Conservation (phyloP, 2,329 filamentous ascomycete genomes). For the Clarireedia paspali region DNA sequence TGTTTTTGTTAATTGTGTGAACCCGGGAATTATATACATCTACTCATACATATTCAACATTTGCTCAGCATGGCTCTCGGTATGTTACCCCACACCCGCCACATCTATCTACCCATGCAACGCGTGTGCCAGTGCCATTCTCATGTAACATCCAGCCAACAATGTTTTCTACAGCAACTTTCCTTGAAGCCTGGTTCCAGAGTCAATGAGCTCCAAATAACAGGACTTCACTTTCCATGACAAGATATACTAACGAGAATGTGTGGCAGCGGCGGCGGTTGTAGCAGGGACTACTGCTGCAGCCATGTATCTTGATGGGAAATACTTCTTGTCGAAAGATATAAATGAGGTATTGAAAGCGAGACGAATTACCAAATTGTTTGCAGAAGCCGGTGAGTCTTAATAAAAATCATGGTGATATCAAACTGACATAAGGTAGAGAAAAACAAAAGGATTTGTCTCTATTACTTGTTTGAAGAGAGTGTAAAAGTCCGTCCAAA, state of each 20-base stretch:
- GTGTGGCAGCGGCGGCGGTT: conserved; percentile 20
- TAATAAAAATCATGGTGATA: conserved; percentile 1
- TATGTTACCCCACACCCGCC: too few species aligned
- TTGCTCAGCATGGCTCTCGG: too few species aligned
- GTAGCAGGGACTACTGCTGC: conserved; percentile 36
- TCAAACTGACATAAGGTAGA: background rate
- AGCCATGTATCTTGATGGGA: conserved; percentile 58
- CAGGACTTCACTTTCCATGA: background rate
- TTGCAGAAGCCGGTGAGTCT: conserved; percentile 40
- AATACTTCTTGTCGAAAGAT: conserved; percentile 60
- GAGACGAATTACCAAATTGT: conserved; percentile 37
- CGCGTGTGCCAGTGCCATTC: too few species aligned
- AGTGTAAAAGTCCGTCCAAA: conserved; percentile 43
- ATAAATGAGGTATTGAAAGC: conserved; percentile 37
- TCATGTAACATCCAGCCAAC: background rate
- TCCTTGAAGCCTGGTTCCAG: background rate
- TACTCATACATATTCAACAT: too few species aligned
- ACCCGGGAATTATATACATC: too few species aligned
- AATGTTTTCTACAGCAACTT: background rate
- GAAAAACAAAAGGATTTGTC: conserved; percentile 43
- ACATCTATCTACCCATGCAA: too few species aligned
- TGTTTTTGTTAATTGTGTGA: too few species aligned
- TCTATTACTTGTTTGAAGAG: conserved; percentile 60
- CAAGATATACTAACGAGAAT: background rate
- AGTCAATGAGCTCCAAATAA: background rate